Evolutionary conservation across 2,329 filamentous ascomycete genomes (phyloP), one percentile per base, ranked within the genome.

Genomic region (Pseudogymnoascus sp.): DNA sequence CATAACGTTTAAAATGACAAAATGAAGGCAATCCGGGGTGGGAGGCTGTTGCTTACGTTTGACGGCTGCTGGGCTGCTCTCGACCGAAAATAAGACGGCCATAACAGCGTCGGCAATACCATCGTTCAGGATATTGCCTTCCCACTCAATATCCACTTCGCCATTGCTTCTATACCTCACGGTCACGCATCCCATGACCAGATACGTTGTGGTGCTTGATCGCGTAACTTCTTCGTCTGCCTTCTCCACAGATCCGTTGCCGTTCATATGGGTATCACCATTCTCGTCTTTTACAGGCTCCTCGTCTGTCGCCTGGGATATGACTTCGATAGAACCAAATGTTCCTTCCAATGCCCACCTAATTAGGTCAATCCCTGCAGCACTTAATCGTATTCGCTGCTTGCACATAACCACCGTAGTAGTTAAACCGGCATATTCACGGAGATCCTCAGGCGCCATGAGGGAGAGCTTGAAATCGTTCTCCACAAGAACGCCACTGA

Each of bases 91-190:
- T 9, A 99, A 82, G 2, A 97, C 91, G 0, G 92, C 92, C 82
- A 97, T 91, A 62, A 97, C 89, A 14, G 95, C 92, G 76, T 99
- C 95, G n/a, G 95, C 95, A 71, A 99, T 96, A 65, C 92, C 91
- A 72, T 99, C 95, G 74, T 97, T 99, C 72, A 97, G 88, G 79
- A 96, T 90, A 74, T 97, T 99, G 64, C 93, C 95, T 74, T 97
- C 93, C 95, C 95, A 99, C 76, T 96, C 92, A 2, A 97, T 80
- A 74, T 96, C 92, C 5, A 97, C 84, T 72, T 95, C 88, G 63
- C 93, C 90, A 68, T 86, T 88, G 66, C 80, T 84, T 66, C 84
- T 84, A 75, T 95, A 92, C 18, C 88, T 84, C n/a, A 97, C 86
- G 6, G 85, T 85, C 28, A 97, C 87, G 75, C 90, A 95, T 67